Evolutionary conservation across 208 protist genomes (phyloP).

Genomic region (Leishmania mexicana): DNA sequence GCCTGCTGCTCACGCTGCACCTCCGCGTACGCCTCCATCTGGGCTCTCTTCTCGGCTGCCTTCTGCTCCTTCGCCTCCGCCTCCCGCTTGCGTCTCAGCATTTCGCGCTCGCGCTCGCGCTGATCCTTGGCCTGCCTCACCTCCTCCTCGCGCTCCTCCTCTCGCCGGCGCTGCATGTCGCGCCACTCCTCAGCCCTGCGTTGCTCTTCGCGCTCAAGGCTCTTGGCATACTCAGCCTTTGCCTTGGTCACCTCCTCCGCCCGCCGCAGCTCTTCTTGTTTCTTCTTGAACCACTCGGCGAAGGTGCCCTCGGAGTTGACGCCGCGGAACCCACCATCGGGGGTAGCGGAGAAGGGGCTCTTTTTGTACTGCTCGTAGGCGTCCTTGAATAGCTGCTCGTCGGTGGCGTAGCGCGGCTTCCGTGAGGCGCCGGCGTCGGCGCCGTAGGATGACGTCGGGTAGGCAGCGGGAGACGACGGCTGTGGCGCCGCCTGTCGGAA

Average conservation of each 20-base stretch:
- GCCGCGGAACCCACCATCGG: conserved; percentile 42
- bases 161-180: conserved; percentile 70
- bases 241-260: conserved; percentile 71
- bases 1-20: conserved; percentile 76
- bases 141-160: conserved; percentile 65
- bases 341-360: conserved; percentile 35
- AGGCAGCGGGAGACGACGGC: conserved; percentile 7
- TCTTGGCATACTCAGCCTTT: conserved; percentile 73
- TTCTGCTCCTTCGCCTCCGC: conserved; percentile 34
- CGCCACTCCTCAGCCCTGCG: conserved; percentile 72
- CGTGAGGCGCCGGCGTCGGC: conserved; percentile 18
- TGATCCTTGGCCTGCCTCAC: conserved; percentile 43
- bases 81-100: conserved; percentile 53
- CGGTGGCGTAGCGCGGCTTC: conserved; percentile 46
- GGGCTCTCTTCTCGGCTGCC: conserved; percentile 44
- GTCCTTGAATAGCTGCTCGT: conserved; percentile 84
- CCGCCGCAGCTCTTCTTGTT: conserved; percentile 79
- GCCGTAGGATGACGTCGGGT: conserved; percentile 2
- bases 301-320: conserved; percentile 58
- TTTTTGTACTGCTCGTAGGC: conserved; percentile 83
- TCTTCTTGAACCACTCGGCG: conserved; percentile 83
- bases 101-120: conserved; percentile 55
- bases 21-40: conserved; percentile 59
- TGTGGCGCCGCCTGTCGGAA: conserved; percentile 8
- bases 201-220: conserved; percentile 75